These are phyloP conservation scores for Dryas alaskensis DNA, from an alignment of 306 rosid species.

Conservation along the genomic window DNA sequence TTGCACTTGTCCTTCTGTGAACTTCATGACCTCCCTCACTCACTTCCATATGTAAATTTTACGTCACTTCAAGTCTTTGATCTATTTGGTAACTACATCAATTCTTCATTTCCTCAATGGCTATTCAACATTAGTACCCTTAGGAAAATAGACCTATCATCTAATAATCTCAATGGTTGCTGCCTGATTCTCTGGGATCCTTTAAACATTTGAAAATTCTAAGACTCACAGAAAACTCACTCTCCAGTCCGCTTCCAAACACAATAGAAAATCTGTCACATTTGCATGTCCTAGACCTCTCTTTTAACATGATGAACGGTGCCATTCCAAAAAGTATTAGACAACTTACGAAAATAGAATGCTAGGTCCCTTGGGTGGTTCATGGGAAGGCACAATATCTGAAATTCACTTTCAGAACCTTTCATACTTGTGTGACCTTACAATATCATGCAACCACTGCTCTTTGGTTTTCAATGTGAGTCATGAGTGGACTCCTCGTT, in stretches of 20 bases:
- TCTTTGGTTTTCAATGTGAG: background rate
- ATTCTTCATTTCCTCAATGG: slow-evolving; percentile 9
- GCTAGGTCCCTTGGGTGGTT: too few relatives aligned
- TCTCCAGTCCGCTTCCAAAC: background rate
- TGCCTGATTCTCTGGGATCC: background rate
- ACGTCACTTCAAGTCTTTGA: background rate
- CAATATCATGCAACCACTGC: too few relatives aligned
- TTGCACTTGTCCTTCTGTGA: background rate
- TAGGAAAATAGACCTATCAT: background rate
- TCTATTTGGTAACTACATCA: background rate
- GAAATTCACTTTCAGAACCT: too few relatives aligned
- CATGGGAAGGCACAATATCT: too few relatives aligned
- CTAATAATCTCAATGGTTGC: too few relatives aligned
- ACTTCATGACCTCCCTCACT: background rate
- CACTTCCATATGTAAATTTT: background rate
- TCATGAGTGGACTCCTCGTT: slow-evolving; percentile 4
- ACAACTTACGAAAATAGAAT: too few relatives aligned
- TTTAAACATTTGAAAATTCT: background rate
- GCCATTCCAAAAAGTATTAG: too few relatives aligned
- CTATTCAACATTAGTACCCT: background rate
- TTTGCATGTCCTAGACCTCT: too few relatives aligned
- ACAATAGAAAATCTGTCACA: too few relatives aligned
- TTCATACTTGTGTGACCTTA: too few relatives aligned
- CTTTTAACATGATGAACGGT: too few relatives aligned
- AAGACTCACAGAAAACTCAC: too few relatives aligned